Evolutionary conservation across 176 grass and related monocot genomes (phyloP).

Genomic region (Oryza brachyantha): DNA sequence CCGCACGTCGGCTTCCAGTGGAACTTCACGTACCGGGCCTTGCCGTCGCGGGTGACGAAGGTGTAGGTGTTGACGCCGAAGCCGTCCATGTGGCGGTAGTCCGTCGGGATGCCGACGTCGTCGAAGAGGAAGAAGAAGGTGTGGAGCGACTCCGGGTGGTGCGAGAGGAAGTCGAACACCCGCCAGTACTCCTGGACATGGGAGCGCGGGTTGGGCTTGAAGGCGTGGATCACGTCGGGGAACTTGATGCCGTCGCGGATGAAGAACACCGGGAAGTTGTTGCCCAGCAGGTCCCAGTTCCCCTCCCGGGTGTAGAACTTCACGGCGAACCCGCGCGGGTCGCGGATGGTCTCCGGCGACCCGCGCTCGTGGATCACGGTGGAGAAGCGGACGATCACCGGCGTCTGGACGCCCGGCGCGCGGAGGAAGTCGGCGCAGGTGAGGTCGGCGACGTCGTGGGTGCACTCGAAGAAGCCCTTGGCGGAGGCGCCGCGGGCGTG

Average conservation of each 20-base stretch:
- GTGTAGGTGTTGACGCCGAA: constrained; percentile 96
- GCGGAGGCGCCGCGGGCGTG: constrained; percentile 78
- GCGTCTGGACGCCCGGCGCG: constrained; percentile 44
- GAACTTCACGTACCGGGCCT: constrained; percentile 71
- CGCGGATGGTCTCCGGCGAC: constrained; percentile 77
- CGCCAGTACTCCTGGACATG: constrained; percentile 94
- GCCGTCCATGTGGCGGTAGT: constrained; percentile 91
- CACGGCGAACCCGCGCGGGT: constrained; percentile 91
- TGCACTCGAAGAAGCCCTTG: constrained; percentile 93
- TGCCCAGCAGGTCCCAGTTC: constrained; percentile 87
- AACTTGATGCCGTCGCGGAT: constrained; percentile 94
- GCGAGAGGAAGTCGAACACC: constrained; percentile 76
- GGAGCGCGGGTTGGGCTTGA: constrained; percentile 82
- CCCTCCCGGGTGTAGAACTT: constrained; percentile 95
- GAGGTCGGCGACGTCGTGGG: constrained; percentile 57
- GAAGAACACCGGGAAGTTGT: constrained; percentile 98
- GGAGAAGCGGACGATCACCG: constrained; percentile 83
- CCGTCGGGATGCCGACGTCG: constrained; percentile 69
- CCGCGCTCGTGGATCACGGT: constrained; percentile 95
- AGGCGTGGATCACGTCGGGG: constrained; percentile 90
- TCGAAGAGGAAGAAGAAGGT: constrained; percentile 99
- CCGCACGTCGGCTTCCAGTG: constrained; percentile 90
- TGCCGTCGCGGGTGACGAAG: constrained; percentile 59
- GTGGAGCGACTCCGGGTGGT: constrained; percentile 83
- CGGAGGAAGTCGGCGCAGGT: constrained; percentile 95